These are phyloP conservation scores for Exophiala oligosperma DNA, from an alignment of 2,329 filamentous ascomycete species.

Conservation along the genomic window DNA sequence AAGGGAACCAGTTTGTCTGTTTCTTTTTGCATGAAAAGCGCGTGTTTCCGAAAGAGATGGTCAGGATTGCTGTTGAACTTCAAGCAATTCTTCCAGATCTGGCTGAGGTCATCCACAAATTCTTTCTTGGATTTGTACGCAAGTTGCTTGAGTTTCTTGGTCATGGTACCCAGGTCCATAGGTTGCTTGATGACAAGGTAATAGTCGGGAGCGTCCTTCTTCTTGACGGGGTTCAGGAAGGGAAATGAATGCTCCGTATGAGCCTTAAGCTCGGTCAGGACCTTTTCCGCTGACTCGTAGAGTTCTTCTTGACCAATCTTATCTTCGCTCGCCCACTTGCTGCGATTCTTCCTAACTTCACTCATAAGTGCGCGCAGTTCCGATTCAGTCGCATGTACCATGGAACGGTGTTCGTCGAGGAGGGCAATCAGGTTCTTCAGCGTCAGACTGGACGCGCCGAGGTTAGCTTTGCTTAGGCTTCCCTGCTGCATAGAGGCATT, in stretches of 20 bases:
- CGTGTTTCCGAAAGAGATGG: conserved; percentile 87
- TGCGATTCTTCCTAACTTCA: conserved; percentile 94
- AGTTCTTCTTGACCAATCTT: conserved; percentile 96
- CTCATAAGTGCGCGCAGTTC: conserved; percentile 92
- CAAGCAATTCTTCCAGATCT: conserved; percentile 97
- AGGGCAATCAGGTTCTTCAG: conserved; percentile 95
- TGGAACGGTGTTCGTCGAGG: conserved; percentile 88
- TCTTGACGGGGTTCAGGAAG: conserved; percentile 91
- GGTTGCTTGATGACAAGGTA: conserved; percentile 78
- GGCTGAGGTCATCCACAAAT: conserved; percentile 87
- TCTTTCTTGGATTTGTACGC: conserved; percentile 88
- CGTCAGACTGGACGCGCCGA: conserved; percentile 92
- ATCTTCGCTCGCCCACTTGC: conserved; percentile 98
- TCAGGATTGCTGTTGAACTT: conserved; percentile 90
- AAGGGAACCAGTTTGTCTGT: conserved; percentile 94
- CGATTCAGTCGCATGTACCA: conserved; percentile 88
- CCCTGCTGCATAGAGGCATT: conserved; percentile 71
- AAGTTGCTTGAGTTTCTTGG: conserved; percentile 86
- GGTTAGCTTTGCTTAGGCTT: conserved; percentile 86
- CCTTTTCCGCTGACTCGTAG: conserved; percentile 95
- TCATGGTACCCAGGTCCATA: conserved; percentile 98
- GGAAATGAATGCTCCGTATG: conserved; percentile 97
- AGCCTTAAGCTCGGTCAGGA: conserved; percentile 93
- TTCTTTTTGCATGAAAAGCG: conserved; percentile 94
- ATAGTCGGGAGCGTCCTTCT: conserved; percentile 95